Evolutionary conservation across 805 yeast species (phyloP), one percentile per base, ranked within the genome.

Genomic region (Kodamaea neixiangensis): DNA sequence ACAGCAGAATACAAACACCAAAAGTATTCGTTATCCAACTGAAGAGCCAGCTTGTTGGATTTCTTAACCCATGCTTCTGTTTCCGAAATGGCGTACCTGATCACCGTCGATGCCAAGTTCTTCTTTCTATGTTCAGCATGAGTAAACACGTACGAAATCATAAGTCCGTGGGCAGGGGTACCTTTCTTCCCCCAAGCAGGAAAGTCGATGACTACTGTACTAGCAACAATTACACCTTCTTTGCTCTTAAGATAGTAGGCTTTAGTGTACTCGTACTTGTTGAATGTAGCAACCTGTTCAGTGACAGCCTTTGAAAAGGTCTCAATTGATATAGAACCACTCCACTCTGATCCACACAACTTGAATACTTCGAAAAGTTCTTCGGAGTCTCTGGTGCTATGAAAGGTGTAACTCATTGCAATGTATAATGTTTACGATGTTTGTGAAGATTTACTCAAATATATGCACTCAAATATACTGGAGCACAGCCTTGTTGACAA

Each of bases 1-100:
- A 87, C 81, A 45, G 85, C 94, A 54, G 93, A 85, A 74, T 88
- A 89, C 47, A 89, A 73, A 47, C 55, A 58, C 77, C 77, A 73
- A 19, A 37, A 37, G 47, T 69, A 64, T 54, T 69, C 72, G 49
- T 68, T 73, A 6, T 37, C 21, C 19, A 37, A 17, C 11, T 37
- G 13, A 2, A 2, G n/a, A 7, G 19, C 41, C n/a, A 10, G n/a
- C 17, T 58, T 54, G 44, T 65, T 60, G 20, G 55, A 52, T 0
- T 54, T 50, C 17, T 62, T 60, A 20, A 73, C 59, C 42, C 58
- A 64, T 7, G 59, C 56, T 52, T 73, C 77, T 17, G 67, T 63
- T 44, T 58, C 52, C 45, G 60, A 65, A 44, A 73, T 70, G 9
- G 67, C 67, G 48, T 60, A 54, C 0, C 48, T 34, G 4, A 73